phyloP scores from a whole-genome alignment of 805 yeast genomes.

The Candida pini region DNA sequence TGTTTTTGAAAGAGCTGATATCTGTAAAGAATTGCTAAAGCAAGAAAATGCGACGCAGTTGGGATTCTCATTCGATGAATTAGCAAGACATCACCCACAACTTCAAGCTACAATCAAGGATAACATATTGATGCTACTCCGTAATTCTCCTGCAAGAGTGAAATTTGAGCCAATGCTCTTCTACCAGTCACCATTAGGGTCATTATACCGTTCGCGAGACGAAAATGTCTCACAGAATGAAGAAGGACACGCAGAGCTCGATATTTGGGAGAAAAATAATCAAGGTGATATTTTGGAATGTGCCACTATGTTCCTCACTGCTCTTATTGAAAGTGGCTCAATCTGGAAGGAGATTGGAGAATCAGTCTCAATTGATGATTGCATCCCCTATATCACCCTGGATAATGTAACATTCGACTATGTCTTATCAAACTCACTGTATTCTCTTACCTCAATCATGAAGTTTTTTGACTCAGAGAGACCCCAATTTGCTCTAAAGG shows the following conservation, averaged over 20 bases:
- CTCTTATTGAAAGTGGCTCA: slow-evolving; percentile 46
- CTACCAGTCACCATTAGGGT: slow-evolving; percentile 34
- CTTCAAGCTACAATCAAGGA: slow-evolving; percentile 54
- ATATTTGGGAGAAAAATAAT: slow-evolving; percentile 48
- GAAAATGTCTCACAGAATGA: slow-evolving; percentile 40
- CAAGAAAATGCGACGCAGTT: slow-evolving; percentile 49
- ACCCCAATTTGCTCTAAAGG: slow-evolving; percentile 39
- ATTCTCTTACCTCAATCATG: slow-evolving; percentile 48
- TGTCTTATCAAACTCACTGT: slow-evolving; percentile 46
- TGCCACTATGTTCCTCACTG: slow-evolving; percentile 43
- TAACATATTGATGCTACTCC: slow-evolving; percentile 41
- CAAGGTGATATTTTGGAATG: slow-evolving; percentile 46
- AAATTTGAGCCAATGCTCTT: slow-evolving; percentile 37
- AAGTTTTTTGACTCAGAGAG: slow-evolving; percentile 53
- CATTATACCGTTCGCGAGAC: slow-evolving; percentile 34
- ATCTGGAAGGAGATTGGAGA: slow-evolving; percentile 38
- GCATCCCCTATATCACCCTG: slow-evolving; percentile 45
- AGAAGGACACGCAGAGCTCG: slow-evolving; percentile 34
- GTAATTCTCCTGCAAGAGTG: slow-evolving; percentile 36
- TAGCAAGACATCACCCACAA: slow-evolving; percentile 77
- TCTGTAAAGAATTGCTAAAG: slow-evolving; percentile 49
- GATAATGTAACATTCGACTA: slow-evolving; percentile 59
- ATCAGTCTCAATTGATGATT: slow-evolving; percentile 35
- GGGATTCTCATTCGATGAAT: slow-evolving; percentile 70
- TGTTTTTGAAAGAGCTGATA: slow-evolving; percentile 41